Conservation (phyloP, 768 basidiomycete genomes). For the Rhizopogon vulgaris region DNA sequence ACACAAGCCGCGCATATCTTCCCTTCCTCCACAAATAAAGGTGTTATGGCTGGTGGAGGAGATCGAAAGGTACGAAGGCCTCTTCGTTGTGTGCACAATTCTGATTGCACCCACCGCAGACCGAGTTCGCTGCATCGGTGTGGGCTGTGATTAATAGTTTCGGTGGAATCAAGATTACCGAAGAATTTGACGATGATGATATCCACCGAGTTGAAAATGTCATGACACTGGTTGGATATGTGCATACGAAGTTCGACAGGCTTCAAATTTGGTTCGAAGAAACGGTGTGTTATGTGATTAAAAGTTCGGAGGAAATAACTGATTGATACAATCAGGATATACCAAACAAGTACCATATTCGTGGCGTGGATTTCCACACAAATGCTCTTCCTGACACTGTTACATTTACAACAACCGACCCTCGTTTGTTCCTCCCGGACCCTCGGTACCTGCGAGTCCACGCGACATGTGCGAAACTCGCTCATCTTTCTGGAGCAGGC, state of each 20-base stretch:
- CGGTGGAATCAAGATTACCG: constrained; percentile 1
- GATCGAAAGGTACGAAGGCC: too few relatives aligned
- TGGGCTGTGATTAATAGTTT: constrained; percentile 16
- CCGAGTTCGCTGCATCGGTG: neutral
- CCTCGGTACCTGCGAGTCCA: constrained; percentile 29
- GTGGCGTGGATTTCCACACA: too few relatives aligned
- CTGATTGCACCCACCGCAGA: too few relatives aligned
- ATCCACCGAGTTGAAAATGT: constrained; percentile 19
- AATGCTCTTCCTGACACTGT: constrained; percentile 7
- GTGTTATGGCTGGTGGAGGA: too few relatives aligned
- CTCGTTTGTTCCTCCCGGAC: constrained; percentile 24
- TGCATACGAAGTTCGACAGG: neutral
- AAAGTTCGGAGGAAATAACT: neutral
- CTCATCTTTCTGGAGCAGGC: constrained; percentile 34
- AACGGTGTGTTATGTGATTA: neutral
- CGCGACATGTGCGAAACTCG: constrained; percentile 34
- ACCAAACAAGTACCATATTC: neutral
- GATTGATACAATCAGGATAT: neutral
- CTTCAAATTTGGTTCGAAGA: constrained; percentile 4
- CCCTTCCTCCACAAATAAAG: too few relatives aligned
- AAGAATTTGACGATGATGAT: constrained; percentile 19
- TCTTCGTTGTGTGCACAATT: too few relatives aligned
- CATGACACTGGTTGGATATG: neutral
- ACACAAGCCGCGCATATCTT: too few relatives aligned
- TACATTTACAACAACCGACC: constrained; percentile 24